Percentiles rank a stretch among this genome's conserved stretches.
Conservation (phyloP, 805 yeast species). For the Pichia gijzeniarum region DNA sequence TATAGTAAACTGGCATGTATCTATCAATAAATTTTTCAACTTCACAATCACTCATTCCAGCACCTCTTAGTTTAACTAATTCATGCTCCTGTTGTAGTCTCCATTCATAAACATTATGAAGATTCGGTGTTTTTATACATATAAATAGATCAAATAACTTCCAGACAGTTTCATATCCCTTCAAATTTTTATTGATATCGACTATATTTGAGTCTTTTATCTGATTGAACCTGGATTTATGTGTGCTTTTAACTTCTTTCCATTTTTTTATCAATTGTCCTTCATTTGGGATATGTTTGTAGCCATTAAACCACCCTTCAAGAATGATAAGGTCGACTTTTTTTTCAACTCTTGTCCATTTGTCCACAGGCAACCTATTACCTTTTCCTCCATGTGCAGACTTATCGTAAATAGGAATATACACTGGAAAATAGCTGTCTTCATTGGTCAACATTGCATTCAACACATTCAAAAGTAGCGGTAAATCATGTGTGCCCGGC, state of each 20-base stretch:
- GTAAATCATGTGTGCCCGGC: slow-evolving; percentile 89
- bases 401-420: slow-evolving; percentile 73
- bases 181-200: slow-evolving; percentile 48
- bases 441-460: slow-evolving; percentile 24
- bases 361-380: slow-evolving; percentile 46
- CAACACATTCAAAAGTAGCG: slow-evolving; percentile 35
- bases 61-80: slow-evolving; percentile 46
- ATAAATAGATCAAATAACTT: slow-evolving; percentile 51
- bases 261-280: slow-evolving; percentile 26
- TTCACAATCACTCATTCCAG: slow-evolving; percentile 74
- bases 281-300: slow-evolving; percentile 35
- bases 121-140: slow-evolving; percentile 51
- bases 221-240: slow-evolving; percentile 16
- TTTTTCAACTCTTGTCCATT: slow-evolving; percentile 32
- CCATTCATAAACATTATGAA: slow-evolving; percentile 70
- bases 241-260: slow-evolving; percentile 17
- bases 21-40: slow-evolving; percentile 68
- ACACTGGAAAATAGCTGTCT: slow-evolving; percentile 18
- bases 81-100: slow-evolving; percentile 69
- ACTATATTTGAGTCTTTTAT: slow-evolving; percentile 20
- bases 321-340: slow-evolving; percentile 63
- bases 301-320: slow-evolving; percentile 96
- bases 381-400: slow-evolving; percentile 68
- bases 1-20: slow-evolving; percentile 78
- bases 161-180: slow-evolving; percentile 51